Base-by-base conservation (phyloP, 179 eudicot species). In the Camellia oleifera region DNA sequence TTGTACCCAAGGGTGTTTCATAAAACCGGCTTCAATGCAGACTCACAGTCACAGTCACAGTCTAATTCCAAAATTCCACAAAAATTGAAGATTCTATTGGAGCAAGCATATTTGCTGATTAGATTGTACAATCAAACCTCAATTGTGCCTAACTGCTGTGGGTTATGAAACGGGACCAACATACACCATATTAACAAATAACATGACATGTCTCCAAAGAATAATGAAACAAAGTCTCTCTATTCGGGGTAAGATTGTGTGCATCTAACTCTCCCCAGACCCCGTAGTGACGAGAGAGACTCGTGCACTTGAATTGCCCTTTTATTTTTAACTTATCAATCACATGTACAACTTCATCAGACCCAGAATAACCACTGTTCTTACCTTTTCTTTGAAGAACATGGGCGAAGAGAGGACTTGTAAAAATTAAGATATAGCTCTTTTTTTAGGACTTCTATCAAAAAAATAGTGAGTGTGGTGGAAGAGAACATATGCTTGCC, bases 331-430 rank as follows among this genome's bases (percentile, higher is more conserved):
- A 53, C 18, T 53, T 77, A 1, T 50, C 72, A 50, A 64, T 13
- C 11, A 79, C 77, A 74, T 65, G 7, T 5, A 57, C 61, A 76
- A 56, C 80, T 53, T 79, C 87, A 78, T 66, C 77, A 78, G 72
- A 88, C 66, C 57, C 80, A 76, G 62, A 46, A 83, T 77, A 65
- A 83, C 58, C 68, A 50, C 54, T 64, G 20, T 18, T 7, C 8
- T 45, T 10, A 12, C 65, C 12, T 7, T 64, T 52, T 26, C 71
- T 15, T 63, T 7, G 42, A 76, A 48, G 18, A 48, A 20, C 2
- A 20, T 23, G 44, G 23, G 71, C 12, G 64, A 46, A 63, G 20
- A 76, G 13, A 23, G 64, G 69, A 13, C n/a, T 76, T 64, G 9
- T 48, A 64, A 57, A 7, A 53, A 73, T 23, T 65, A 65, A 26